phyloP scores from a whole-genome alignment of 257 asterid species.

The Voacanga thouarsii region DNA sequence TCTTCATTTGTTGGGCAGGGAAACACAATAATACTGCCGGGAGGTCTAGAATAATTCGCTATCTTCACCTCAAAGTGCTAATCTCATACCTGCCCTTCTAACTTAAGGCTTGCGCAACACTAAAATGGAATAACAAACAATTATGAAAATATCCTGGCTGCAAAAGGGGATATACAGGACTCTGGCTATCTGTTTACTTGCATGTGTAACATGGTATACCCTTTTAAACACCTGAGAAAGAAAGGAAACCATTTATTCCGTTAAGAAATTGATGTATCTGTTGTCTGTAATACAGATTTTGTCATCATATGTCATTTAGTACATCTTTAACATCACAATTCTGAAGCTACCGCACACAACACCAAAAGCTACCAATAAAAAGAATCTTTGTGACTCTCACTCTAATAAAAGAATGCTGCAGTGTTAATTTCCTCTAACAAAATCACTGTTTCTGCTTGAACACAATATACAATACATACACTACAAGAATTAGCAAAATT shows the following conservation, averaged over 20 bases:
- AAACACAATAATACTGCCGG: no score
- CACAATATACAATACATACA: conserved; percentile 37
- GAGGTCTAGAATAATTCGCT: no score
- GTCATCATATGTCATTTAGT: neutral
- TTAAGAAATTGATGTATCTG: neutral
- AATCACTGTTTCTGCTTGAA: conserved; percentile 38
- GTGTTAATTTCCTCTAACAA: conserved; percentile 25
- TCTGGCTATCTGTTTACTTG: no score
- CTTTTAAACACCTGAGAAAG: neutral
- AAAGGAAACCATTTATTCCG: neutral
- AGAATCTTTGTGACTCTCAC: conserved; percentile 17
- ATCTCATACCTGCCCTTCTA: no score
- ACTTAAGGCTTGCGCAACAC: no score
- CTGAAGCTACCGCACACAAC: neutral
- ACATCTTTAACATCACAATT: neutral
- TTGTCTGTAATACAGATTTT: neutral
- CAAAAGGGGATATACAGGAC: no score
- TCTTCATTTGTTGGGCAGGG: no score
- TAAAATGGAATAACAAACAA: no score
- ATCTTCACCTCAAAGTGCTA: no score
- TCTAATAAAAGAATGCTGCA: conserved; percentile 25
- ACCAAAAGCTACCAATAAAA: neutral
- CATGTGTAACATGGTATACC: no score
- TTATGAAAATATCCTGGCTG: no score
- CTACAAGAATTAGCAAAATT: conserved; percentile 15